These are phyloP conservation scores for Lumnitzera racemosa DNA, from an alignment of 345 rosid species.

Conservation along the genomic window DNA sequence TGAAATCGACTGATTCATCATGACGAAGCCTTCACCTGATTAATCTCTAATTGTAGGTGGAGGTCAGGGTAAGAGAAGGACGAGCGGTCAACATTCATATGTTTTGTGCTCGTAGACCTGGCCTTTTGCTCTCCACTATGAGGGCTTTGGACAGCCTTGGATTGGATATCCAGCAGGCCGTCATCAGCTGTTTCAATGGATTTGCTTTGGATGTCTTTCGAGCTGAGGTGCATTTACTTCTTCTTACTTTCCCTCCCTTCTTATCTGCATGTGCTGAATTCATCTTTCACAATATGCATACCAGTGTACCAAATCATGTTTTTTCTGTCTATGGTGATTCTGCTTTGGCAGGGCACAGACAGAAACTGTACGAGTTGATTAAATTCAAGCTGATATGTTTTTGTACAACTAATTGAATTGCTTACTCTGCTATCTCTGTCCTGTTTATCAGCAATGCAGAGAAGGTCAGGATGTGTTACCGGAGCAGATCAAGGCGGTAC, in stretches of 20 bases:
- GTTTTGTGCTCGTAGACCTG: constrained; percentile 92
- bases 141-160: constrained; percentile 90
- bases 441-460: constrained; percentile 67
- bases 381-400: too few relatives aligned
- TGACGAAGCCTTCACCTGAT: too few relatives aligned
- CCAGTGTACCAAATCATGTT: too few relatives aligned
- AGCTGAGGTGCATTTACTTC: constrained; percentile 57
- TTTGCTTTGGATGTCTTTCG: constrained; percentile 91
- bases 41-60: constrained; percentile 45
- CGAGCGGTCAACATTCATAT: constrained; percentile 97
- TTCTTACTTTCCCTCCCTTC: background rate
- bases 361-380: too few relatives aligned
- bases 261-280: too few relatives aligned
- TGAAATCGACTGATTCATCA: too few relatives aligned
- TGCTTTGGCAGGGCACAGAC: too few relatives aligned
- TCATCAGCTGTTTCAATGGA: constrained; percentile 92
- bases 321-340: too few relatives aligned
- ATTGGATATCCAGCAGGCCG: constrained; percentile 96
- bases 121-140: constrained; percentile 85
- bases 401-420: too few relatives aligned
- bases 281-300: too few relatives aligned
- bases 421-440: background rate
- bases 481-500: constrained; percentile 86
- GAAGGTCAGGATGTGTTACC: constrained; percentile 80
- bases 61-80: constrained; percentile 90